Base-by-base conservation (phyloP, 1,284 basidiomycete species). In the Trichosporon asahii region DNA sequence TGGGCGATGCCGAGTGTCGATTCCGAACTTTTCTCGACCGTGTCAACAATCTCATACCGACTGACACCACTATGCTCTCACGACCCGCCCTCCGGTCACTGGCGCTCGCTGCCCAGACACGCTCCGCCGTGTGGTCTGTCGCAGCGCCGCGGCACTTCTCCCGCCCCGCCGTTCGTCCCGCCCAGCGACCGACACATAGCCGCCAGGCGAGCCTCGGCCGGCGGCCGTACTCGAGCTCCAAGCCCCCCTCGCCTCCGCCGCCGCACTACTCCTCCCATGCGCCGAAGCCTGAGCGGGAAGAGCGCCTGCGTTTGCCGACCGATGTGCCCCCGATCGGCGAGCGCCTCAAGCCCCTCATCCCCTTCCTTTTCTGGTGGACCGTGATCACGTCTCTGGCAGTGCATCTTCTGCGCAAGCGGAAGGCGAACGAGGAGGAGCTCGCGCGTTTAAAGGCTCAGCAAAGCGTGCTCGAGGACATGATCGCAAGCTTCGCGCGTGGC, bases 281-380 rank as follows among this genome's bases (percentile, higher is more conserved):
- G 53, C 21, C 49, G 6, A 18, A 31, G 7, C 37, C 57, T 12
- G 25, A 6, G n/a, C 65, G 49, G 23, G 27, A 35, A 25, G 37
- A 31, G 35, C 35, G 35, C 37, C 63, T 44, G 25, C 46, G 31
- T 3, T 15, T 66, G 29, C 65, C 65, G 49, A 66, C 40, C 5
- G 60, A 70, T 35, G n/a, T 73, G 7, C 82, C 82, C 12, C 79
- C 82, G 21, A 78, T 84, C 68, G 70, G 71, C 7, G 65, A 72
- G 66, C 79, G 83, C 14, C 75, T 84, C 0, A 72, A 71, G 63
- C 80, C 81, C 2, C 72, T 81, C 8, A 69, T 84, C 23, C 82
- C 83, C 7, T 82, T 83, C 74, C 70, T 84, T 65, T 77, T 84
- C 69, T 78, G 75, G 69, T 84, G 82, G 83, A 79, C 77, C 7